Evolutionary conservation across 192 early-diverging fungal species (phyloP).

Genomic region (Backusella sp.): DNA sequence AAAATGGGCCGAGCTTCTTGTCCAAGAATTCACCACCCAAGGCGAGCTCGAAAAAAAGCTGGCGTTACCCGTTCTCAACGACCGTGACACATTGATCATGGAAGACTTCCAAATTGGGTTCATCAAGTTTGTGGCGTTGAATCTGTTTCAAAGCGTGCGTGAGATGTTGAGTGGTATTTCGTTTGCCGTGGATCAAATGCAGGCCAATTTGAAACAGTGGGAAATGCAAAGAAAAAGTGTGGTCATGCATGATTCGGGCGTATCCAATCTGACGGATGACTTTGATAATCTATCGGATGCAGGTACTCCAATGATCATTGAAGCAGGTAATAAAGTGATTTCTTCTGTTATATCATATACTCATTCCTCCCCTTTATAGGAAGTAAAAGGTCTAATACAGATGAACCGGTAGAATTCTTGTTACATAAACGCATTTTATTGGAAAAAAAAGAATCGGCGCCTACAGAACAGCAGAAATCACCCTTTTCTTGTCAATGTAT

Average conservation of each 20-base stretch:
- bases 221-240: constrained; percentile 15
- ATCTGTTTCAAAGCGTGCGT: constrained; percentile 44
- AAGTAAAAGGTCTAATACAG: constrained; percentile 1
- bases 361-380: neutral
- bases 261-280: constrained; percentile 12
- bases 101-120: constrained; percentile 53
- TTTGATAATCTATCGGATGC: constrained; percentile 13
- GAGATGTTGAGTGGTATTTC: constrained; percentile 26
- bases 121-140: constrained; percentile 52
- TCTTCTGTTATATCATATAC: neutral
- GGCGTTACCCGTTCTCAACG: constrained; percentile 57
- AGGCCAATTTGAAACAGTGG: constrained; percentile 34
- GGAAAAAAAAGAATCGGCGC: neutral
- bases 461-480: neutral
- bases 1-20: constrained; percentile 66
- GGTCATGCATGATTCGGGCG: constrained; percentile 8
- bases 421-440: neutral
- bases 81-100: constrained; percentile 43
- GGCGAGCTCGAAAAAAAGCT: constrained; percentile 73
- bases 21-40: constrained; percentile 69
- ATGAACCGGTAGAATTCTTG: neutral
- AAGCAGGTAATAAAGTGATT: neutral
- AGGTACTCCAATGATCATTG: constrained; percentile 5
- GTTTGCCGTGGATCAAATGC: constrained; percentile 35
- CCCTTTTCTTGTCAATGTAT: constrained; percentile 25